Base-by-base conservation (phyloP, 768 basidiomycete genomes). In the Butyriboletus loyo region DNA sequence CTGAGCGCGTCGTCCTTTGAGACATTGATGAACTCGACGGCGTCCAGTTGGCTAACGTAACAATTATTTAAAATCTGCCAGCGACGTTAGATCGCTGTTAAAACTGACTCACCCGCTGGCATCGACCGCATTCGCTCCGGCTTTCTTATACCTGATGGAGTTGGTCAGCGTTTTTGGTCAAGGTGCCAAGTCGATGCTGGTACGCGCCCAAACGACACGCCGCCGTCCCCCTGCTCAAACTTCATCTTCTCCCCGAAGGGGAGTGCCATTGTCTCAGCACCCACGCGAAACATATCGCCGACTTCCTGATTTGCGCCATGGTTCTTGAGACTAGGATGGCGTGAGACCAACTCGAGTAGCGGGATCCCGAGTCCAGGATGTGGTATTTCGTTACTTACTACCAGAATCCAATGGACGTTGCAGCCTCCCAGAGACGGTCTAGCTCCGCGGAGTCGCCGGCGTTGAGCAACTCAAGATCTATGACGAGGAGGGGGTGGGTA, bases 1-100 rank as follows among this genome's bases (percentile, higher is more conserved):
- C 82, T 77, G 0, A 88, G 62, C 0, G 76, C 83, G 56, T 89
- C 87, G 60, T 89, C 86, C 61, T 86, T 85, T 0, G 85, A 73
- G 30, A 87, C 66, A 59, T 86, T 86, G 52, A 87, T 72, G 65
- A 85, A 86, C 60, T 87, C 84, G 4, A 77, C 74, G 0, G 74
- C 75, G 60, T 87, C 86, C 42, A 75, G 52, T 6, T 27, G 43
- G 2, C 60, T 64, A 14, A 13, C 13, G 17, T 15, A 8, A 19
- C 13, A 17, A 28, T 14, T 2, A 7, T 49, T 22, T 8, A n/a
- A n/a, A n/a, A 10, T 55, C 24, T 36, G 38, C 11, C n/a, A 19
- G 42, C 7, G 13, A 10, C n/a, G 28, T 21, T 9, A 22, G 30
- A 45, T 36, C 19, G 5, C 21, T 27, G 14, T 39, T 9, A 7